Percentiles rank a stretch among this genome's conserved stretches.
phyloP scores from a whole-genome alignment of 192 early-diverging fungal genomes.

The Coemansia umbellata region DNA sequence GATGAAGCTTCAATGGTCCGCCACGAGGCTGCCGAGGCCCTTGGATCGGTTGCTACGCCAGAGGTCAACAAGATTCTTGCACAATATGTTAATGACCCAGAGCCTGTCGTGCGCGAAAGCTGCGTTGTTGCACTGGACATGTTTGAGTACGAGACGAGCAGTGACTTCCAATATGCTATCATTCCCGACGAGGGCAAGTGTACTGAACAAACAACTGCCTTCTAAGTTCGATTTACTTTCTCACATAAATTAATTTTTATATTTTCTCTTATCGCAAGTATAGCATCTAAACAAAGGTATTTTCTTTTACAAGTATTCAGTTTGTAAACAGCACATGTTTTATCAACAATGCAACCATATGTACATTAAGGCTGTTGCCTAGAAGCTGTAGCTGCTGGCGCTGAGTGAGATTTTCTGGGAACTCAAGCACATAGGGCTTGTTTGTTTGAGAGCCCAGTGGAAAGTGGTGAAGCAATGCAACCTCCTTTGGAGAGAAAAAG shows the following conservation, averaged over 20 bases:
- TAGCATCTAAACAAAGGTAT: background rate
- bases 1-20: constrained; percentile 89
- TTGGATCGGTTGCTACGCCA: constrained; percentile 90
- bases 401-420: constrained; percentile 21
- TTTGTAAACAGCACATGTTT: constrained; percentile 18
- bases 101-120: constrained; percentile 84
- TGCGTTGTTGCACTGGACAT: constrained; percentile 95
- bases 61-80: constrained; percentile 75
- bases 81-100: constrained; percentile 68
- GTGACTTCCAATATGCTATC: constrained; percentile 85
- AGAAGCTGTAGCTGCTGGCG: constrained; percentile 38
- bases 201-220: background rate
- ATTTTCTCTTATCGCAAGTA: background rate
- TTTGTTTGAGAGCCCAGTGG: constrained; percentile 33
- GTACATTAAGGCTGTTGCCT: constrained; percentile 43
- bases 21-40: constrained; percentile 95
- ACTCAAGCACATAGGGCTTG: constrained; percentile 7
- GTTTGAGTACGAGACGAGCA: constrained; percentile 85
- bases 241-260: background rate
- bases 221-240: background rate
- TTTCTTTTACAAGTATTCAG: background rate
- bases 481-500: constrained; percentile 79
- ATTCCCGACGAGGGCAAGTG: constrained; percentile 28
- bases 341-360: constrained; percentile 39
- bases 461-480: constrained; percentile 79